Conservation (phyloP, 2,329 filamentous ascomycete species). For the Huntiella moniliformis region DNA sequence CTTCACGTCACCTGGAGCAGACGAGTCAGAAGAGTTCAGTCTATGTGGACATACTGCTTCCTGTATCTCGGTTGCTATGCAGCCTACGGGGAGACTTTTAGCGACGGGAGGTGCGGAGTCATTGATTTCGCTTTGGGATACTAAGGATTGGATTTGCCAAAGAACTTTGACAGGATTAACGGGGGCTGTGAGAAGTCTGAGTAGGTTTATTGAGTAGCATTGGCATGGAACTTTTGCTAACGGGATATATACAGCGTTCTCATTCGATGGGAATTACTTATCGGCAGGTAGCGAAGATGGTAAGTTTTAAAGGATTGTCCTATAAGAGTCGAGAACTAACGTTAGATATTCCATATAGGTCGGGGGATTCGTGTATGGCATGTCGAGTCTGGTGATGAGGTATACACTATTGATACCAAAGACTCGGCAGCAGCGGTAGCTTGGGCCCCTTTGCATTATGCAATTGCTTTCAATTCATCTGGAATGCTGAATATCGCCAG, state of each 20-base stretch:
- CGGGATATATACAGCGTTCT: constrained; percentile 37
- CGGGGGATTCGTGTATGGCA: constrained; percentile 46
- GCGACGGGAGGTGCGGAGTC: constrained; percentile 61
- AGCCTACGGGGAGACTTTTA: constrained; percentile 51
- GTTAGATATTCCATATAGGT: neutral
- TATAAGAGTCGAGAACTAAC: neutral
- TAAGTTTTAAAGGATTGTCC: constrained; percentile 15
- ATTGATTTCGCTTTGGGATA: constrained; percentile 61
- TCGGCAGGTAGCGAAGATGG: constrained; percentile 59
- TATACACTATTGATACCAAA: constrained; percentile 52
- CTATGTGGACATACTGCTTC: constrained; percentile 57
- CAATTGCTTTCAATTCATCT: constrained; percentile 53
- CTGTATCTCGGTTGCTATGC: constrained; percentile 48
- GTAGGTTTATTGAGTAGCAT: constrained; percentile 21
- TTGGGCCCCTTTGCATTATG: constrained; percentile 60
- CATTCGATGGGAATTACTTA: constrained; percentile 58
- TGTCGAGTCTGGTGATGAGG: constrained; percentile 53
- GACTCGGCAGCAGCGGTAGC: constrained; percentile 44
- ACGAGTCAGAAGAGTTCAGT: constrained; percentile 28
- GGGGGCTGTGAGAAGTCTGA: constrained; percentile 50
- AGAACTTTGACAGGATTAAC: constrained; percentile 50
- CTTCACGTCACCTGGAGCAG: constrained; percentile 9
- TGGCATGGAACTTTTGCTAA: neutral
- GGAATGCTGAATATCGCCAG: constrained; percentile 47
- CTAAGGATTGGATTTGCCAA: constrained; percentile 56